phyloP scores from a whole-genome alignment of 2,329 filamentous ascomycete species.

The Colletotrichum neosansevieriae region DNA sequence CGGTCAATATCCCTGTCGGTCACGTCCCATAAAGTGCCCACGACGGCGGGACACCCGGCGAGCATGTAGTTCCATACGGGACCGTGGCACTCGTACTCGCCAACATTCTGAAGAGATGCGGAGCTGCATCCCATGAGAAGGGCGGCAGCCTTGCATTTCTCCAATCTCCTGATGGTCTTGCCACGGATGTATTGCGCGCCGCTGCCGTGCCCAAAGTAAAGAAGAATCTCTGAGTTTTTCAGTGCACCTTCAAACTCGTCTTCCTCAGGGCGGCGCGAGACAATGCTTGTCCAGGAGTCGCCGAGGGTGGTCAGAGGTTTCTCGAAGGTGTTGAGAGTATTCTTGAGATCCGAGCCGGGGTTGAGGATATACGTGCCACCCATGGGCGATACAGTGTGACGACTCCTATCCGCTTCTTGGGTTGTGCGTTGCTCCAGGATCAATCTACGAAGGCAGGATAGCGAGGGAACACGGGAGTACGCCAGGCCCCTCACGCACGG shows the following conservation, averaged over 20 bases:
- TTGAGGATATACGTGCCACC: constrained; percentile 87
- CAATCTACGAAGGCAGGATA: constrained; percentile 83
- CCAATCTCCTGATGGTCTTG: constrained; percentile 82
- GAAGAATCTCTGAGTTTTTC: constrained; percentile 74
- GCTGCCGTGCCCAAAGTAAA: constrained; percentile 97
- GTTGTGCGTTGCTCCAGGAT: constrained; percentile 65
- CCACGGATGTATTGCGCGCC: constrained; percentile 94
- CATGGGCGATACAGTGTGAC: constrained; percentile 60
- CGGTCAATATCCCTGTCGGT: constrained; percentile 98
- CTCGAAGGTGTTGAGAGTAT: constrained; percentile 82
- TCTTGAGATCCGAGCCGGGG: constrained; percentile 83
- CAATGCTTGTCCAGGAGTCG: constrained; percentile 77
- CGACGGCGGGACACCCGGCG: constrained; percentile 85
- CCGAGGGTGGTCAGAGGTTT: constrained; percentile 74
- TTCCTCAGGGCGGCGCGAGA: constrained; percentile 79
- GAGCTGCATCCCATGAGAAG: constrained; percentile 97
- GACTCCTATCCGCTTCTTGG: constrained; percentile 16
- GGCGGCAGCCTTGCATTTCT: constrained; percentile 79
- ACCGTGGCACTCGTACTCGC: constrained; percentile 91
- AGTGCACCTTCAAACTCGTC: constrained; percentile 80
- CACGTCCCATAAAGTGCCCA: constrained; percentile 97
- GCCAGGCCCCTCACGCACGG: constrained; percentile 84
- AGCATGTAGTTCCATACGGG: constrained; percentile 93
- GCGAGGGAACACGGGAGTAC: constrained; percentile 88
- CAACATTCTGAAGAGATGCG: constrained; percentile 81